These are phyloP conservation scores for Sporothrix luriei DNA, from an alignment of 2,329 filamentous ascomycete genomes.

Conservation along the genomic window DNA sequence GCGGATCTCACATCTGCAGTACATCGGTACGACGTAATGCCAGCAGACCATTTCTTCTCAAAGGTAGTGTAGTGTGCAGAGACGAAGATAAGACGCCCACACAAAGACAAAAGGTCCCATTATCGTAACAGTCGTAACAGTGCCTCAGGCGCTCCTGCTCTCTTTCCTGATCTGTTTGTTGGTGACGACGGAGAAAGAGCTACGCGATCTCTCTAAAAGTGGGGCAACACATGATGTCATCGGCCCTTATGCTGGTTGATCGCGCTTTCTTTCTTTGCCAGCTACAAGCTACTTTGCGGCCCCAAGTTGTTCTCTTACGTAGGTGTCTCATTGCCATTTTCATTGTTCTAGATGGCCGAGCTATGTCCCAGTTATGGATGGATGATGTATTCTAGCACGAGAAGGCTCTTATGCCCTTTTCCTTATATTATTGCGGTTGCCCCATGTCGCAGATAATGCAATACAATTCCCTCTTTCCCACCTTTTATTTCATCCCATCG, in stretches of 20 bases:
- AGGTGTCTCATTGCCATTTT: constrained; percentile 21
- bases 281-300: constrained; percentile 3
- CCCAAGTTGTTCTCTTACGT: constrained; percentile 18
- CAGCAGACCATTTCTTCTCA: constrained; percentile 6
- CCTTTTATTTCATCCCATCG: constrained; percentile 10
- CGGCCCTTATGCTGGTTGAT: constrained; percentile 3
- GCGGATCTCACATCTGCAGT: constrained; percentile 7
- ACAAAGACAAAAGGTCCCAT: neutral
- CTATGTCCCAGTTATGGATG: constrained; percentile 3
- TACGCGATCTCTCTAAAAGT: constrained; percentile 24
- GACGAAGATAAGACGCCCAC: neutral
- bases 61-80: neutral
- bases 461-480: constrained; percentile 17
- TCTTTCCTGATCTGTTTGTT: constrained; percentile 2
- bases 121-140: neutral
- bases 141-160: neutral
- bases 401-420: neutral
- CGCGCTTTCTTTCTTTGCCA: constrained; percentile 20
- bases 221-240: constrained; percentile 32
- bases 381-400: constrained; percentile 16
- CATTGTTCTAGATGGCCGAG: constrained; percentile 17
- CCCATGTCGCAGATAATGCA: constrained; percentile 8
- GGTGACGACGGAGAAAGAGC: constrained; percentile 12
- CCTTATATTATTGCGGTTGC: neutral
- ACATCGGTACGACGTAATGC: neutral